Percentiles rank a stretch among this genome's conserved stretches.
phyloP scores from a whole-genome alignment of 106 monocot genomes.

The Dendrobium huoshanense region DNA sequence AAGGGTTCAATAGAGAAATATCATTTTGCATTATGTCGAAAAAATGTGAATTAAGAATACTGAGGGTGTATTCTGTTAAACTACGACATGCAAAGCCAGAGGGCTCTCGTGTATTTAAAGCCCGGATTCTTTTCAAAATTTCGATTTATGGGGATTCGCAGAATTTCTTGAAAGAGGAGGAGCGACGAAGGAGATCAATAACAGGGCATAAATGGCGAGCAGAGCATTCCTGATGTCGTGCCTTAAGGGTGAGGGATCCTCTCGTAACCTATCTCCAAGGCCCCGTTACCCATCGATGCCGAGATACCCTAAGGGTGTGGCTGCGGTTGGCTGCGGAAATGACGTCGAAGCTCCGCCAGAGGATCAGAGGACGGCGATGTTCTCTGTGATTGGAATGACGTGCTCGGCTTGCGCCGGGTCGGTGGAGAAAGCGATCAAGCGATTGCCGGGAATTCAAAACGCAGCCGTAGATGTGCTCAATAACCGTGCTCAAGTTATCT shows the following conservation, averaged over 20 bases:
- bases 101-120: too few relatives aligned
- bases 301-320: slow-evolving; percentile 28
- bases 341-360: slow-evolving; percentile 9
- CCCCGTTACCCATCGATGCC: slow-evolving; percentile 80
- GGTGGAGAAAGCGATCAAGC: slow-evolving; percentile 86
- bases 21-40: too few relatives aligned
- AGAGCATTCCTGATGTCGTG: slow-evolving; percentile 30
- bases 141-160: too few relatives aligned
- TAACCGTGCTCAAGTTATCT: slow-evolving; percentile 60
- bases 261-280: slow-evolving; percentile 20
- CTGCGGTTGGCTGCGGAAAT: background rate
- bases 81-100: too few relatives aligned
- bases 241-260: slow-evolving; percentile 14
- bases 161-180: too few relatives aligned
- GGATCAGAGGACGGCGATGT: slow-evolving; percentile 26
- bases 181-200: too few relatives aligned
- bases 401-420: slow-evolving; percentile 81
- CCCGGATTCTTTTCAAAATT: too few relatives aligned
- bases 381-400: slow-evolving; percentile 67
- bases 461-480: slow-evolving; percentile 79
- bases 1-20: too few relatives aligned
- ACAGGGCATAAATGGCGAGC: slow-evolving; percentile 4
- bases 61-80: too few relatives aligned
- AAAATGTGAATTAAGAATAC: too few relatives aligned
- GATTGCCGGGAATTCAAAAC: slow-evolving; percentile 73